Evolutionary conservation across 225 moss, liverwort and hornwort genomes (phyloP), one percentile per base, ranked within the genome.

Genomic region (Physcomitrium patens): DNA sequence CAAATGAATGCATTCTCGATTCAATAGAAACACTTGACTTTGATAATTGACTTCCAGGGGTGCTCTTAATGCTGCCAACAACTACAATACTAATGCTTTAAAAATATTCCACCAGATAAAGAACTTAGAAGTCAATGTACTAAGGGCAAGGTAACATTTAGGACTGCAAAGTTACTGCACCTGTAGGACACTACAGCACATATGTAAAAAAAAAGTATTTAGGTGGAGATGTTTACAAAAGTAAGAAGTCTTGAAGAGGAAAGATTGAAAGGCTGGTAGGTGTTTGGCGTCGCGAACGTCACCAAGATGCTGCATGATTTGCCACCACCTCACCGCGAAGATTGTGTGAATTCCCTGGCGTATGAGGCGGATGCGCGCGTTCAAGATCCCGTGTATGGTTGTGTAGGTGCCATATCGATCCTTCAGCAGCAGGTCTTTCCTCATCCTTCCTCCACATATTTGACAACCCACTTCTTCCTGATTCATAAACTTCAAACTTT

Each of bases 241-340:
- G 82, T 73, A 77, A 70, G 70, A 75, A 77, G 75, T 68, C 61
- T 71, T 85, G 73, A 85, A 68, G 68, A 74, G 75, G 77, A 77
- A 70, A 75, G 66, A 85, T 78, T 85, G 88, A 88, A 88, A 82
- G 75, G 82, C 80, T 85, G 87, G 85, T 88, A 88, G 88, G 88
- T 97, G 76, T 99, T 99, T 79, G 97, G 97, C 66, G 97, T 94
- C 43, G 94, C 94, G 47, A 99, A 99, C 86, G 91, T 99, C 72
- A 94, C 93, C 57, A 94, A 94, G 82, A 94, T 99, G 93, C 86
- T 99, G 51, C 96, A 96, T 82, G 96, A 96, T 83, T 88, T 96
- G 72, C 96, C 96, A 77, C 96, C 96, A 57, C 94, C 96, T 60
- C 96, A 96, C 71, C 86, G 96, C 63, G 96, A 96, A 84, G 96